Evolutionary conservation across 2,329 filamentous ascomycete species (phyloP), one percentile per base, ranked within the genome.

Genomic region (Colletotrichum sp.): DNA sequence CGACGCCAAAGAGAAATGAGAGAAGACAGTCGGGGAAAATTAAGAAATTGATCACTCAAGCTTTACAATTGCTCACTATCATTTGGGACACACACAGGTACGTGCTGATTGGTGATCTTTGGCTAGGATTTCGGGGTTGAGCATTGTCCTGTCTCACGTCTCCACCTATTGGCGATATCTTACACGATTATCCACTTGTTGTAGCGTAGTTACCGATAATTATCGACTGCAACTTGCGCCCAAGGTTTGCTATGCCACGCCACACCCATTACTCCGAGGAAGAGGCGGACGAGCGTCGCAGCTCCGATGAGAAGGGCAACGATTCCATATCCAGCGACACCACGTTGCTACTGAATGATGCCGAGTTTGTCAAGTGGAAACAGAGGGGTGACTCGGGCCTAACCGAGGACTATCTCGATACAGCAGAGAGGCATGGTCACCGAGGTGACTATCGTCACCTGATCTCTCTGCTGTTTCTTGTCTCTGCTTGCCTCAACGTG

Each of bases 21-120:
- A 10, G 55, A 1, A 2, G 5, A 28, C 2, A 8, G 24, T 24
- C 24, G 24, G 8, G 15, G 8, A 59, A 1, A 59, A 18, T 8
- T 59, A 0, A 6, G 0, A 28, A 18, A 18, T 8, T 18, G 8
- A 10, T 8, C 3, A 4, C 6, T 4, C 4, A 28, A 13, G 4
- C 15, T 28, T 59, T 7, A 9, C 55, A 59, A 28, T 26, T 16
- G 24, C 6, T 3, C n/a, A 22, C 10, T 12, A 8, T 4, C 12
- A 28, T 6, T 22, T 59, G 16, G 15, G 13, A 59, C 26, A 59
- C 13, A 59, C 13, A 10, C 8, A 8, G 1, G 8, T 6, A 18
- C 26, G 13, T 4, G 22, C 2, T 28, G 24, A 18, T 18, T 1
- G 8, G 55, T 2, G 2, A 12, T 28, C 1, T 28, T 59, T 59